Percentiles rank a stretch among this genome's conserved stretches.
Evolutionary conservation across 2,329 filamentous ascomycete genomes (phyloP).

Genomic region (Fusarium duplospermum): DNA sequence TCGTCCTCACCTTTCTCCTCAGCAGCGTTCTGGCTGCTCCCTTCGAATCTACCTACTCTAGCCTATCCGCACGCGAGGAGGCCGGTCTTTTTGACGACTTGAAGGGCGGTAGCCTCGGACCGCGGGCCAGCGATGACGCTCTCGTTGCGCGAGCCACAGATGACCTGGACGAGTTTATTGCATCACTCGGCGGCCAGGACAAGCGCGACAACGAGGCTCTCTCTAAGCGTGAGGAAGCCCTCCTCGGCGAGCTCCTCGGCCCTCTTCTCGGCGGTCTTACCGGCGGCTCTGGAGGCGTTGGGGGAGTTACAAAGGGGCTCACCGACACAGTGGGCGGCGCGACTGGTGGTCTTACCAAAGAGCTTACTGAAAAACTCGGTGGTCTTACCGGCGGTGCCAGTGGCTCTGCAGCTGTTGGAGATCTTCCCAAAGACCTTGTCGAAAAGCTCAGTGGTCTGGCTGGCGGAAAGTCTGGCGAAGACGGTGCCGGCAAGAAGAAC

Average conservation of each 20-base stretch:
- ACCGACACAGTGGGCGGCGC: neutral
- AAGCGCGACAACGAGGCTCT: neutral
- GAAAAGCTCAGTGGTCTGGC: neutral
- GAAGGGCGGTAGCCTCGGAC: constrained; percentile 1
- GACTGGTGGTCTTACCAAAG: neutral
- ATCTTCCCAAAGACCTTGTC: neutral
- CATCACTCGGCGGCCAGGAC: neutral
- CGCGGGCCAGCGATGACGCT: neutral
- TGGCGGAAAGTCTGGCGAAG: neutral
- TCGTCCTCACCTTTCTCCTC: constrained; percentile 14
- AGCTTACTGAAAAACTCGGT: neutral
- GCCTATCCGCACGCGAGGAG: constrained; percentile 16
- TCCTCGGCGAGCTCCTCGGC: neutral
- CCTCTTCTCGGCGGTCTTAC: neutral
- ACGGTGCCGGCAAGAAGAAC: neutral
- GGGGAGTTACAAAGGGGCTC: neutral
- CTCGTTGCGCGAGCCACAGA: neutral
- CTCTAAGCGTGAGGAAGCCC: neutral
- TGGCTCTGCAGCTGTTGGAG: neutral
- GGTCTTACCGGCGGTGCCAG: neutral
- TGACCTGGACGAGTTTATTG: neutral
- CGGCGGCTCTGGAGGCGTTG: neutral
- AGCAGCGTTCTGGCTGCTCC: constrained; percentile 18
- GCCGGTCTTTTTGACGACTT: constrained; percentile 3
- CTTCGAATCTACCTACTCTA: constrained; percentile 11